Evolutionary conservation across 2,329 filamentous ascomycete genomes (phyloP).

Genomic region (Magnaporthiopsis incrustans): DNA sequence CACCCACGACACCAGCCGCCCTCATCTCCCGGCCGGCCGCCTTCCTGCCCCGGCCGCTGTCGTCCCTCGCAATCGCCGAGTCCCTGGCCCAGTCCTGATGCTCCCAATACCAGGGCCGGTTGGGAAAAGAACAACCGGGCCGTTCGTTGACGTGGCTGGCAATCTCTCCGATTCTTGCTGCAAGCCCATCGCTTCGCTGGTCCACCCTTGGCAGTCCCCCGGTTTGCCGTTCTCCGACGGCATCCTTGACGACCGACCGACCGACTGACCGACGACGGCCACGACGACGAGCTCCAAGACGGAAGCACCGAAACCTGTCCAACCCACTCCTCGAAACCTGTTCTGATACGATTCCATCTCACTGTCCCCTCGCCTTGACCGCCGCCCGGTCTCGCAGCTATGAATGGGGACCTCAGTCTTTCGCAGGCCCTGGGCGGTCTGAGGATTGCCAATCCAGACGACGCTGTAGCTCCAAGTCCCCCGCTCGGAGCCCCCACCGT

Average conservation of each 20-base stretch:
- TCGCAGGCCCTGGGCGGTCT: slow-evolving; percentile 88
- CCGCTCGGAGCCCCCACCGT: slow-evolving; percentile 1
- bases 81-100: background rate
- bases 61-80: background rate
- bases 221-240: background rate
- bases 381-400: slow-evolving; percentile 31
- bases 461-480: slow-evolving; percentile 38
- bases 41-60: background rate
- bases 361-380: background rate
- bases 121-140: background rate
- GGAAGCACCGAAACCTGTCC: background rate
- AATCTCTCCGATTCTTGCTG: background rate
- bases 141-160: background rate
- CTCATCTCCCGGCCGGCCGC: background rate
- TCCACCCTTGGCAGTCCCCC: background rate
- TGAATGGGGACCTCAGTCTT: slow-evolving; percentile 90
- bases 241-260: background rate
- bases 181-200: background rate
- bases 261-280: background rate
- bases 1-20: background rate
- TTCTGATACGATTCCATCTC: too few species aligned
- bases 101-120: background rate
- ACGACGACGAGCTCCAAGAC: background rate
- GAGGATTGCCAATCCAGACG: slow-evolving; percentile 93
- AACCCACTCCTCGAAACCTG: background rate